Evolutionary conservation across 2,329 filamentous ascomycete species (phyloP).

Genomic region (Penicillium sp.): DNA sequence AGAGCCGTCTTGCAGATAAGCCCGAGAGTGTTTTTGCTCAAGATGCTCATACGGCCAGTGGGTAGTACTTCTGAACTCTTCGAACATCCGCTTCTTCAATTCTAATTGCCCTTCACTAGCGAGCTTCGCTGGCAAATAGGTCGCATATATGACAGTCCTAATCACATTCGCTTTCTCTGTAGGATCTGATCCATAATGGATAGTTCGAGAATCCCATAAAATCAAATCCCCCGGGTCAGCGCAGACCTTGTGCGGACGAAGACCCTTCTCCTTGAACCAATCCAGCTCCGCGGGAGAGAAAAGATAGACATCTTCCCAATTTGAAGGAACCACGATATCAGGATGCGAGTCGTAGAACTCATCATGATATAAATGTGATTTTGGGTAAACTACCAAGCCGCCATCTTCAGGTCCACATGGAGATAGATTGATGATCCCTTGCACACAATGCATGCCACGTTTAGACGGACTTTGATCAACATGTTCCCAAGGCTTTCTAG

Average conservation of each 20-base stretch:
- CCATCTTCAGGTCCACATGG: conserved; percentile 24
- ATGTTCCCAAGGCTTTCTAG: not conserved
- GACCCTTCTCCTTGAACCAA: conserved; percentile 15
- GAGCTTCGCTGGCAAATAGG: not conserved
- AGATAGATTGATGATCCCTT: conserved; percentile 25
- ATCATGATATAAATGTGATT: conserved; percentile 24
- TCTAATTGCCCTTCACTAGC: conserved; percentile 21
- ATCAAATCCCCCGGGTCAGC: conserved; percentile 45
- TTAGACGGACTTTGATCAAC: not conserved
- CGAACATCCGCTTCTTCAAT: conserved; percentile 24
- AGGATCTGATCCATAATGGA: not conserved
- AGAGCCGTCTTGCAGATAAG: not conserved
- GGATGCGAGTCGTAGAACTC: conserved; percentile 20
- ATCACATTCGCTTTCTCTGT: not conserved
- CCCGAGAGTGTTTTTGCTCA: not conserved
- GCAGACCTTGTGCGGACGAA: conserved; percentile 31
- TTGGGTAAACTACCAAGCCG: conserved; percentile 25
- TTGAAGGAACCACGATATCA: not conserved
- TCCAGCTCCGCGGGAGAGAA: not conserved
- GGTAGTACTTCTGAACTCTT: conserved; percentile 20
- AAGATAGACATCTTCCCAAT: not conserved
- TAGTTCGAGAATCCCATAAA: conserved; percentile 37
- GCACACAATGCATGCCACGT: conserved; percentile 24
- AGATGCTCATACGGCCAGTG: conserved; percentile 38
- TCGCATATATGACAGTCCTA: not conserved